These are phyloP conservation scores for Myriosclerotinia curreyana DNA, from an alignment of 2,329 filamentous ascomycete genomes.

Conservation along the genomic window DNA sequence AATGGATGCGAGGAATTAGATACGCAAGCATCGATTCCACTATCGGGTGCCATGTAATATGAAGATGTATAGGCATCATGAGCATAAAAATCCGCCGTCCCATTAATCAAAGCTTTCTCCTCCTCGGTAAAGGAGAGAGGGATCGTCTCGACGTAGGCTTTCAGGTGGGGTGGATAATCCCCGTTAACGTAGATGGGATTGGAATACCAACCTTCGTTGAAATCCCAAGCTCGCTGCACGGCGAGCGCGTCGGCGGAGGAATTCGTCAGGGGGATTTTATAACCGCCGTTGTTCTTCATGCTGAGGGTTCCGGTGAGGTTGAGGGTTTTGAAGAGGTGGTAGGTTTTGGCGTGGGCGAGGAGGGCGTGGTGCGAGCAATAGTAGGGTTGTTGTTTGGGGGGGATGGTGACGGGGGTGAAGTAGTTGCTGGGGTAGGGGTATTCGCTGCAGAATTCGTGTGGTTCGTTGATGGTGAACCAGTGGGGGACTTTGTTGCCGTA, in stretches of 20 bases:
- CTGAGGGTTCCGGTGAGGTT: slow-evolving; percentile 50
- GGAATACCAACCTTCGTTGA: slow-evolving; percentile 48
- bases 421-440: slow-evolving; percentile 37
- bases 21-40: slow-evolving; percentile 42
- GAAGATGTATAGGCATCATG: slow-evolving; percentile 58
- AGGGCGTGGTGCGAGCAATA: slow-evolving; percentile 45
- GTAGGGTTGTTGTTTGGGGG: slow-evolving; percentile 42
- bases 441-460: slow-evolving; percentile 39
- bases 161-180: slow-evolving; percentile 49
- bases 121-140: slow-evolving; percentile 44
- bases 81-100: slow-evolving; percentile 54
- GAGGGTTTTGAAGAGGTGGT: slow-evolving; percentile 52
- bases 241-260: slow-evolving; percentile 36
- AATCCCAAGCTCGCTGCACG: slow-evolving; percentile 36
- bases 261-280: slow-evolving; percentile 47
- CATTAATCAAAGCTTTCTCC: slow-evolving; percentile 50
- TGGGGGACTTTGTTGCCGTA: slow-evolving; percentile 50
- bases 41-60: slow-evolving; percentile 46
- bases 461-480: slow-evolving; percentile 55
- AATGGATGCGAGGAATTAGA: slow-evolving; percentile 33
- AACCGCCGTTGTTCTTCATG: slow-evolving; percentile 44
- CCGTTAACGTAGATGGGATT: slow-evolving; percentile 52
- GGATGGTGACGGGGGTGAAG: slow-evolving; percentile 41
- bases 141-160: slow-evolving; percentile 42
- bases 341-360: slow-evolving; percentile 48